Evolutionary conservation across 495 filamentous ascomycete species (phyloP), one percentile per base, ranked within the genome.

Genomic region (Aspergillus asperescens): DNA sequence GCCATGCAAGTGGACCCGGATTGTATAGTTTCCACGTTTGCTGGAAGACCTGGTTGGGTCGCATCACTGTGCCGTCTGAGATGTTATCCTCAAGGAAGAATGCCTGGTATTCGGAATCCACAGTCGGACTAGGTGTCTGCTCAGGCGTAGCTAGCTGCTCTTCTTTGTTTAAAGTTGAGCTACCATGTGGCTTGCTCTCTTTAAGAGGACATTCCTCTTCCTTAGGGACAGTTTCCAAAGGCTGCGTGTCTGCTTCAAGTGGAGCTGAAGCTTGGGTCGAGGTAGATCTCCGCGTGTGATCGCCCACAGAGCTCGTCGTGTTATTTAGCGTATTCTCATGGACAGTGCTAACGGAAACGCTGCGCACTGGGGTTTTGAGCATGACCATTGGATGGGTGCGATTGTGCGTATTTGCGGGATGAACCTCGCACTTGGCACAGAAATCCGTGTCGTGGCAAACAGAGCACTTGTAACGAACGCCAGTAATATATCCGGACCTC

Each of bases 381-480:
- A 96, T 96, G 72, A 99, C 89, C 62, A 97, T 72, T 5, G 93
- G 93, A 62, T 99, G 93, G 13, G 93, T 96, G 57, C 81, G 81
- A 74, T 97, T 97, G 75, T 99, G 93, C 6, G 67, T 70, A 68
- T 95, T 90, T 45, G 74, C 76, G 5, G 94, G 94, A 56, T 81
- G 80, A 22, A 91, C 88, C 72, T 99, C 93, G 71, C 93, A 99
- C 62, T 80, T 87, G 57, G 86, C 90, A 66, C 93, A 99, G 78
- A 97, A 95, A 62, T 98, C 94, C 28, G 85, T 87, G 66, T 99
- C 94, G 63, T 93, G 81, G 73, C 93, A 99, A 46, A 99, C 87
- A 51, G 94, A 89, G 65, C 93, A 99, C 81, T 97, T 97, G 78
- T 92, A 99, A 52, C 93, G 85, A 57, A 86, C 78, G 15, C 93